A percentile compares a stretch with the other conserved stretches of the same genome.
These are phyloP conservation scores for Jaltomata sinuosa DNA, from an alignment of 257 asterid species.

Conservation along the genomic window DNA sequence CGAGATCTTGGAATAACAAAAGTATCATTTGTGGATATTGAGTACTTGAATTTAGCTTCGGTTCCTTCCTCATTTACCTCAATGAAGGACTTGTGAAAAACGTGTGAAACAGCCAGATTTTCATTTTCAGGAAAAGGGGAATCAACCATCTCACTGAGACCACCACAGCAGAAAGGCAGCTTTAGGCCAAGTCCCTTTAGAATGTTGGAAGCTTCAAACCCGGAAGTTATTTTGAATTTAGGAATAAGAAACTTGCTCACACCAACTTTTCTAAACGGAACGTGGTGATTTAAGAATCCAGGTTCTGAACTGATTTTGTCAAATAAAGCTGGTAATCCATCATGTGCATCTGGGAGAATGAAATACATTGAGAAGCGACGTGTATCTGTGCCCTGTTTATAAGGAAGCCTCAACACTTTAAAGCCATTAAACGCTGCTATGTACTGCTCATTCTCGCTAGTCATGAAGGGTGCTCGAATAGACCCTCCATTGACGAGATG, in stretches of 20 bases:
- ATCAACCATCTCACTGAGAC: slow-evolving; percentile 18
- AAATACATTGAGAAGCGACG: no score
- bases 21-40: no score
- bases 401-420: no score
- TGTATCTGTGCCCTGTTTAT: no score
- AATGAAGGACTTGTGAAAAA: background rate
- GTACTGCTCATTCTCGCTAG: no score
- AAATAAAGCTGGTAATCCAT: background rate
- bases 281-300: slow-evolving; percentile 11
- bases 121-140: background rate
- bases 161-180: slow-evolving; percentile 15
- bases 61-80: no score
- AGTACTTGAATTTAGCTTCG: no score
- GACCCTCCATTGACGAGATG: no score
- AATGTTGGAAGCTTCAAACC: slow-evolving; percentile 23
- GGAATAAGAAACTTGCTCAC: slow-evolving; percentile 16
- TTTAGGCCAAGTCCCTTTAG: slow-evolving; percentile 17
- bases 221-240: slow-evolving; percentile 20
- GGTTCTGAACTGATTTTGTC: slow-evolving; percentile 10
- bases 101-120: slow-evolving; percentile 12
- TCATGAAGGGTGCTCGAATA: no score
- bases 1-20: no score
- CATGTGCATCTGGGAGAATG: no score
- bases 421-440: no score
- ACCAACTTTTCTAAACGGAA: slow-evolving; percentile 3